A percentile compares a stretch with the other conserved stretches of the same genome.
Conservation (phyloP, 345 rosid species). For the Ceriops tagal region DNA sequence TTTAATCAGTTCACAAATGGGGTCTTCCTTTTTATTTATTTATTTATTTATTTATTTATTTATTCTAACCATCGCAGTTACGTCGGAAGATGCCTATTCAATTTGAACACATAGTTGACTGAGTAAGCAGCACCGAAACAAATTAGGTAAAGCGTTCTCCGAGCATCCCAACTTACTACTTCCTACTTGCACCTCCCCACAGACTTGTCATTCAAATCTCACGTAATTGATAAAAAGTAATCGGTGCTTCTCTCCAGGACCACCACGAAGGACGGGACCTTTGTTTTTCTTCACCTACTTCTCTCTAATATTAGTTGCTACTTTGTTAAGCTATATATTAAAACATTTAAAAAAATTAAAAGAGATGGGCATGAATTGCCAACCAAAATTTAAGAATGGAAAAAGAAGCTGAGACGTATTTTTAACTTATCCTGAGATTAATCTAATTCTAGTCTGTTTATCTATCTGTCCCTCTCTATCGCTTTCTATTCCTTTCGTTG, state of each 20-base stretch:
- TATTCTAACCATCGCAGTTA: no score
- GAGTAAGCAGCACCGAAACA: not conserved
- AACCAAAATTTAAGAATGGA: not conserved
- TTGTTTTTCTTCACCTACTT: no score
- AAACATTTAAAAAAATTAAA: no score
- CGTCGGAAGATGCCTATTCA: not conserved
- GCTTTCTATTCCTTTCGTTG: not conserved
- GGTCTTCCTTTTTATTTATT: no score
- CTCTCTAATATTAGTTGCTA: no score
- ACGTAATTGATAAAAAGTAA: not conserved
- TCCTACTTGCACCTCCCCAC: not conserved
- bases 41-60: no score
- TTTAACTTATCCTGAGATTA: not conserved
- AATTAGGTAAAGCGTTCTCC: not conserved
- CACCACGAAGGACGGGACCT: no score
- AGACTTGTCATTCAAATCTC: not conserved
- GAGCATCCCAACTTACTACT: not conserved
- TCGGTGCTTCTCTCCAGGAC: not conserved
- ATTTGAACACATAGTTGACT: not conserved
- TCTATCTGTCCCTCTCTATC: not conserved
- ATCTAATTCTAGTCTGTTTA: not conserved
- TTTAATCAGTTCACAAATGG: no score
- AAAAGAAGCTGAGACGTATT: slow-evolving; percentile 13
- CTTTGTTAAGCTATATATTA: no score
- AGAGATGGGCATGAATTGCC: no score